Evolutionary conservation across 257 asterid species (phyloP).

Genomic region (Nicotiana tomentosiformis): DNA sequence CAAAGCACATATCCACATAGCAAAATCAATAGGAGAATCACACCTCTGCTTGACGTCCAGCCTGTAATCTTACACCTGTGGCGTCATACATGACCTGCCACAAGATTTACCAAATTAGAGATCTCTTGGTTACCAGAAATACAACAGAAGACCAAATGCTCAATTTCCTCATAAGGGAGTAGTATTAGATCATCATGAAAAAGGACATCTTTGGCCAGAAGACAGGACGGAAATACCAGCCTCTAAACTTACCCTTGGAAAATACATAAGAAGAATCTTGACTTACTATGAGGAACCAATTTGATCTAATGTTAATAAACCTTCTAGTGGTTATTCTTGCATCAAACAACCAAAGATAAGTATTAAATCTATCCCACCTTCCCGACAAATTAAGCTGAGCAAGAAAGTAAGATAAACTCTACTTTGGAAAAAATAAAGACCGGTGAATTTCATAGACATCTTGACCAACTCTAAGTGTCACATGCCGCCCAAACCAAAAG

Average conservation of each 20-base stretch:
- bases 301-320: neutral
- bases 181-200: neutral
- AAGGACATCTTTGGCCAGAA: neutral
- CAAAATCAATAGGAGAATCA: neutral
- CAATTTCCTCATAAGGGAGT: neutral
- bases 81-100: slow-evolving; percentile 27
- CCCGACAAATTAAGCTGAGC: neutral
- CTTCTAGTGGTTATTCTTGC: neutral
- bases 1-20: neutral
- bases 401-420: neutral
- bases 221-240: neutral
- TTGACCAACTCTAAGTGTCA: neutral
- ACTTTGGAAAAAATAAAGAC: neutral
- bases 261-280: neutral
- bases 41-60: slow-evolving; percentile 24
- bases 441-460: neutral
- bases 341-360: neutral
- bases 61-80: slow-evolving; percentile 20
- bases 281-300: neutral
- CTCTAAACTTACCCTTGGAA: neutral
- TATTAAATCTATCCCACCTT: neutral
- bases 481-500: neutral
- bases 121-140: neutral
- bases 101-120: neutral
- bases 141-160: neutral